A percentile compares a stretch with the other conserved stretches of the same genome.
phyloP scores from a whole-genome alignment of 1,284 basidiomycete species.

The Ceratobasidium sp. region DNA sequence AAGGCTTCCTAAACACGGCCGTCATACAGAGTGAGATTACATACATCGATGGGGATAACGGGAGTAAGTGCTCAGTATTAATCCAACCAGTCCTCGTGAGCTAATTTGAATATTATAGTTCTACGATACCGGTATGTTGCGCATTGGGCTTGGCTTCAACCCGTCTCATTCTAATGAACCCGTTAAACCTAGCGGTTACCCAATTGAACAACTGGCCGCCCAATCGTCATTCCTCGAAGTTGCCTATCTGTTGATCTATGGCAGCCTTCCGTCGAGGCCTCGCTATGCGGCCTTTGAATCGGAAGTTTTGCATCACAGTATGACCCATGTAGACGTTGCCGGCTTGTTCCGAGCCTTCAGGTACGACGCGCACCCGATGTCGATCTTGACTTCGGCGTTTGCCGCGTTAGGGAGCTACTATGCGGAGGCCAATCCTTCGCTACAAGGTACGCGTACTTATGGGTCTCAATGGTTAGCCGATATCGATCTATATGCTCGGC shows the following conservation, averaged over 20 bases:
- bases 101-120: conserved; percentile 60
- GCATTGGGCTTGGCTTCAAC: neutral
- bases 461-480: neutral
- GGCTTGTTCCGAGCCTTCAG: conserved; percentile 84
- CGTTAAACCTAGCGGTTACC: conserved; percentile 77
- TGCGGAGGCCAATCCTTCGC: conserved; percentile 74
- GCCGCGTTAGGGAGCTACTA: conserved; percentile 89
- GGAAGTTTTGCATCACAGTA: conserved; percentile 83
- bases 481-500: neutral
- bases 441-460: conserved; percentile 67
- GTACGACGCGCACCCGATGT: conserved; percentile 91
- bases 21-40: conserved; percentile 85
- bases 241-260: conserved; percentile 89
- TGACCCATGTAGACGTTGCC: conserved; percentile 82
- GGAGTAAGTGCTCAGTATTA: conserved; percentile 63
- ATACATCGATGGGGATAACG: conserved; percentile 88
- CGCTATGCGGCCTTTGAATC: conserved; percentile 75
- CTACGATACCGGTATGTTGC: conserved; percentile 65
- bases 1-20: conserved; percentile 88
- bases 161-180: conserved; percentile 8
- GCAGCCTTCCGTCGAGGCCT: conserved; percentile 74
- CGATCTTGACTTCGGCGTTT: conserved; percentile 86
- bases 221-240: conserved; percentile 84
- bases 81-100: neutral
- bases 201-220: conserved; percentile 88